Conservation (phyloP, 2,329 filamentous ascomycete genomes). For the Talaromyces sp. region DNA sequence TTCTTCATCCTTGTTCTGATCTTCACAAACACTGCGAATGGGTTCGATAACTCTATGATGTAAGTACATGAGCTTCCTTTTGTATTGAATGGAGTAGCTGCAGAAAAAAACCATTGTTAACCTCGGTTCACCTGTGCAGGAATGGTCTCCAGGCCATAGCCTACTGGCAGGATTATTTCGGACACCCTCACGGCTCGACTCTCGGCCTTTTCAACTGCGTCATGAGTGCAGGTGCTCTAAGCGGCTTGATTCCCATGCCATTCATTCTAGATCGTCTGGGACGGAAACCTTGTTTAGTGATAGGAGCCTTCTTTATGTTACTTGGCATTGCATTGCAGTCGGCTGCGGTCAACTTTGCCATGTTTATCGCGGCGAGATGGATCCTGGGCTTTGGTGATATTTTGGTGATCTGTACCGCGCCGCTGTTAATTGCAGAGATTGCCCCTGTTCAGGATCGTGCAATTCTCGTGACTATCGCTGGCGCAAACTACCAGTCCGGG, state of each 20-base stretch:
- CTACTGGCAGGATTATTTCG: slow-evolving; percentile 39
- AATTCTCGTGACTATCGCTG: slow-evolving; percentile 22
- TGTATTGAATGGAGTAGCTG: not conserved
- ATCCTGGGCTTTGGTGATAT: slow-evolving; percentile 28
- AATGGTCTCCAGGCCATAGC: slow-evolving; percentile 29
- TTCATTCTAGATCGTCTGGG: slow-evolving; percentile 47
- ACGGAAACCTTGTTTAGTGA: slow-evolving; percentile 44
- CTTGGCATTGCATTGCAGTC: slow-evolving; percentile 41
- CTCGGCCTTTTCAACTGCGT: slow-evolving; percentile 47
- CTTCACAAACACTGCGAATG: slow-evolving; percentile 32
- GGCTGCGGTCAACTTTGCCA: slow-evolving; percentile 25
- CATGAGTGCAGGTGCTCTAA: slow-evolving; percentile 41
- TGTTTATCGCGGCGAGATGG: slow-evolving; percentile 27
- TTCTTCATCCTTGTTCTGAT: slow-evolving; percentile 31
- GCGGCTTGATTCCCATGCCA: slow-evolving; percentile 42
- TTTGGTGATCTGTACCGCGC: slow-evolving; percentile 24
- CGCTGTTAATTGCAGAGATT: slow-evolving; percentile 27
- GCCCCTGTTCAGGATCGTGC: slow-evolving; percentile 27
- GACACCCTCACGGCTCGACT: slow-evolving; percentile 36
- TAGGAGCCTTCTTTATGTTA: slow-evolving; percentile 49
- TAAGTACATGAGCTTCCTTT: not conserved
- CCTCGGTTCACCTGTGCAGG: not conserved
- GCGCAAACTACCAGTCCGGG: slow-evolving; percentile 23
- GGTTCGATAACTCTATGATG: slow-evolving; percentile 35
- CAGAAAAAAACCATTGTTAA: not conserved